Base-by-base conservation (phyloP, 768 basidiomycete species). In the Butyriboletus loyo region DNA sequence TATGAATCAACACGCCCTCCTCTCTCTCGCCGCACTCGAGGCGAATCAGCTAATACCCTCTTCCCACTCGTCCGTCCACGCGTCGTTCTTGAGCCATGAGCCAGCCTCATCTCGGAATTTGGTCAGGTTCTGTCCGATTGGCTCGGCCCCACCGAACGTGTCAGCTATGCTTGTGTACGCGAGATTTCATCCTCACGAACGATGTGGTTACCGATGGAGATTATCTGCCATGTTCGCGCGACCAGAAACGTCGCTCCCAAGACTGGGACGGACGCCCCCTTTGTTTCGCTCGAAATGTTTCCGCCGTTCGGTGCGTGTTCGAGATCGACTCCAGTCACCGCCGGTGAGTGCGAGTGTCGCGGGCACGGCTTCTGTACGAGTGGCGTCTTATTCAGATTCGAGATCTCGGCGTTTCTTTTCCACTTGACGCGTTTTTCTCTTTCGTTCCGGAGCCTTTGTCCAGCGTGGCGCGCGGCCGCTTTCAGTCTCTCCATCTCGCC, bases 1-100 rank as follows among this genome's bases (percentile, higher is more conserved):
- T 31, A 39, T 52, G 50, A 53, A 53, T 22, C 38, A 32, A 5
- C 51, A 54, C 52, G 36, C 46, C 10, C 6, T 9, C 25, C 34
- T 30, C 35, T 34, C 48, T 50, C 49, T 24, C 35, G 46, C 49
- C 48, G 43, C 50, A 32, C 46, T 34, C 51, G 51, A 31, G 50
- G 50, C 46, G 21, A 38, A 31, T 31, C 32, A 34, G 24, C 46
- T 24, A 24, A 22, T 11, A 47, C 46, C 46, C 46, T 27, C 7
- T 41, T 46, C 46, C n/a, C n/a, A 42, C 44, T 45, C 44, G 44
- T 17, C 22, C 44, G 25, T 22, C 5, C 19, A 17, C 35, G n/a
- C 24, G 13, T 47, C 34, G 13, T 40, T 37, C 34, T 14, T 19
- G n/a, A 15, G 14, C 31, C 46, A 44, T 7, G 32, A n/a, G n/a